phyloP scores from a whole-genome alignment of 805 yeast species.

The Yarrowia sp. region DNA sequence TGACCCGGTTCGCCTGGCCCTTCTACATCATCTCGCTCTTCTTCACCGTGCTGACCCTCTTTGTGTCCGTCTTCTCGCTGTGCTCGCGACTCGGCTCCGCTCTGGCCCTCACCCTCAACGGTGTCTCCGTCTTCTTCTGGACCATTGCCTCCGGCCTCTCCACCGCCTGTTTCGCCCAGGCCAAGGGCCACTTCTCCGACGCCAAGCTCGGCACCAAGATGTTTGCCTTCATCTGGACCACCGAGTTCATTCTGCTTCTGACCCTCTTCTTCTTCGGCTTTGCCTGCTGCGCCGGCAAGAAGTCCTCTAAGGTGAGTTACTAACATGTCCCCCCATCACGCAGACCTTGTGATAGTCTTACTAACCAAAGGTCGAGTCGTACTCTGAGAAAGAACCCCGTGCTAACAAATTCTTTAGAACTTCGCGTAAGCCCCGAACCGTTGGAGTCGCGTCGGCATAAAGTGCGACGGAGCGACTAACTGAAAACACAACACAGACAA shows the following conservation, averaged over 20 bases:
- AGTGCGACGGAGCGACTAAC: background rate
- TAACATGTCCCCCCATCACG: background rate
- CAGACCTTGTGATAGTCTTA: background rate
- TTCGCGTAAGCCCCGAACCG: slow-evolving; percentile 15
- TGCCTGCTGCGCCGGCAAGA: slow-evolving; percentile 27
- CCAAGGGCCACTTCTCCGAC: slow-evolving; percentile 57
- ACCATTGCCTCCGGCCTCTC: slow-evolving; percentile 56
- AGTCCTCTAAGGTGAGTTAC: slow-evolving; percentile 22
- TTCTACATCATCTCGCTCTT: slow-evolving; percentile 57
- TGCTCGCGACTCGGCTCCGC: slow-evolving; percentile 33
- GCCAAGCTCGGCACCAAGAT: slow-evolving; percentile 35
- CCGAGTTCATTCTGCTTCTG: slow-evolving; percentile 40
- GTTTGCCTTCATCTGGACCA: slow-evolving; percentile 64
- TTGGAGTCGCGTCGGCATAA: slow-evolving; percentile 9
- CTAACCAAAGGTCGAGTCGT: slow-evolving; percentile 12
- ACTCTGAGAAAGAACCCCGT: slow-evolving; percentile 9
- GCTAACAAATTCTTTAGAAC: slow-evolving; percentile 22
- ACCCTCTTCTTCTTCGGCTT: slow-evolving; percentile 36
- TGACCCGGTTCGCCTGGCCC: slow-evolving; percentile 66
- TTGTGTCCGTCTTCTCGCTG: slow-evolving; percentile 34
- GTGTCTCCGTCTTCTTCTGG: slow-evolving; percentile 35
- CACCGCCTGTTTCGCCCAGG: slow-evolving; percentile 71
- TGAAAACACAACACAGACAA: background rate
- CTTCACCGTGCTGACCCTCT: slow-evolving; percentile 51
- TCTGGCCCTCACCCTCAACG: slow-evolving; percentile 32